Percentiles rank a stretch among this genome's conserved stretches.
These are phyloP conservation scores for Ophiorrhiza pumila DNA, from an alignment of 257 asterid species.

Conservation along the genomic window DNA sequence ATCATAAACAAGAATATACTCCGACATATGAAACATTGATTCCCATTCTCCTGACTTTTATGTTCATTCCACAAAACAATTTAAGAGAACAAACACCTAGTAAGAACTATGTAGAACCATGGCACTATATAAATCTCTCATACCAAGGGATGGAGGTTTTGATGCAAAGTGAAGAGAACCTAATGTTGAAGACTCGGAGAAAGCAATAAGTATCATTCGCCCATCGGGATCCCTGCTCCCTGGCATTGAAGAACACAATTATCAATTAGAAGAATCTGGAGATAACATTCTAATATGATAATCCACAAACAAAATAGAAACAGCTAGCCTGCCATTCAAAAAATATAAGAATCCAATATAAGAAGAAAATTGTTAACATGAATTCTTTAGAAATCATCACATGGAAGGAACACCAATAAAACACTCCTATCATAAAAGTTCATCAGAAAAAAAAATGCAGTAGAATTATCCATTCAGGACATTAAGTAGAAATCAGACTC, in stretches of 20 bases:
- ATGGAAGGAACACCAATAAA: not conserved
- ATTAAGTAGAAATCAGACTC: constrained; percentile 5
- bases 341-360: not conserved
- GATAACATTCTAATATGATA: not conserved
- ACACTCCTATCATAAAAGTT: not conserved
- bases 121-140: constrained; percentile 18
- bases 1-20: not conserved
- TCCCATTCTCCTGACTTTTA: not conserved
- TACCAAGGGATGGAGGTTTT: constrained; percentile 93
- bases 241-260: constrained; percentile 24
- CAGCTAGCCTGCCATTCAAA: not conserved
- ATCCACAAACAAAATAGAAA: not conserved
- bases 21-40: not conserved
- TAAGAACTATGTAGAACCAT: not conserved
- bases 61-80: not conserved
- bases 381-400: not conserved
- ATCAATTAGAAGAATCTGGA: not conserved
- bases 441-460: not conserved
- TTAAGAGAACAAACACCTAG: not conserved
- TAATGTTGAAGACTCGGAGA: constrained; percentile 49
- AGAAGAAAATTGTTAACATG: not conserved
- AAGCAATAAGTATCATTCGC: constrained; percentile 40
- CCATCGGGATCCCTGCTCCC: constrained; percentile 99
- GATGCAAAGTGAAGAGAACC: constrained; percentile 93
- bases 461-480: not conserved